Conservation (phyloP, 139 green algal species). For the Deuterostichococcus epilithicus region DNA sequence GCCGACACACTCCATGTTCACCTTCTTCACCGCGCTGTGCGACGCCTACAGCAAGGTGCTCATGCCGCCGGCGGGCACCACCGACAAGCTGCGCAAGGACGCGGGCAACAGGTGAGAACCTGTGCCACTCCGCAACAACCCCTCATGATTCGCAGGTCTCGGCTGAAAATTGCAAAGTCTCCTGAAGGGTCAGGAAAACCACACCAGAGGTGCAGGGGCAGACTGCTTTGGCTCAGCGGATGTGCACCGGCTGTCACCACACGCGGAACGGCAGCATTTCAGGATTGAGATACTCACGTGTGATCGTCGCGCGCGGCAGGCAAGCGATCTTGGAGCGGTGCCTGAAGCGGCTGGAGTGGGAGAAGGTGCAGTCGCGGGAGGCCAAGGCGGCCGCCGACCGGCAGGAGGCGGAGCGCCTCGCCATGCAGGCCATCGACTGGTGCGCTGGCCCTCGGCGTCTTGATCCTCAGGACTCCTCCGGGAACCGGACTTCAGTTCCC, state of each 20-base stretch:
- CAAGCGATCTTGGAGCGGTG: conserved; percentile 70
- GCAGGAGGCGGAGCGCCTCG: conserved; percentile 79
- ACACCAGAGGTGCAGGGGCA: too few relatives aligned
- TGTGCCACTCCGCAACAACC: too few relatives aligned
- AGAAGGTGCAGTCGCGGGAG: conserved; percentile 67
- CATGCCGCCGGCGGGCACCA: conserved; percentile 80
- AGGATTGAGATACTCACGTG: too few relatives aligned
- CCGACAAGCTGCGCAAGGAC: conserved; percentile 61
- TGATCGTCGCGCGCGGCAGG: conserved; percentile 21
- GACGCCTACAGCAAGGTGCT: conserved; percentile 93
- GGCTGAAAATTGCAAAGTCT: too few relatives aligned
- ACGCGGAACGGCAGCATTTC: too few relatives aligned
- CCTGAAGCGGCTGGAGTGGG: conserved; percentile 87
- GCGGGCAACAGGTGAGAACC: conserved; percentile 52
- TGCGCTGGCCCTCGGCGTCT: conserved; percentile 6
- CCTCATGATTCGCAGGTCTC: too few relatives aligned
- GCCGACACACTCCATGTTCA: conserved; percentile 90
- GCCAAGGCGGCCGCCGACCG: conserved; percentile 66
- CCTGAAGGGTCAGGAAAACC: too few relatives aligned
- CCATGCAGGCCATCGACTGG: conserved; percentile 91
- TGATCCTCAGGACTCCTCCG: neutral
- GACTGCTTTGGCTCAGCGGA: too few relatives aligned
- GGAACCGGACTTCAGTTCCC: too few relatives aligned
- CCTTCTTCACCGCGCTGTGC: conserved; percentile 88
- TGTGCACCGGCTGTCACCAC: too few relatives aligned